Evolutionary conservation across 2,329 filamentous ascomycete genomes (phyloP).

Genomic region (Xylariaceae sp.): DNA sequence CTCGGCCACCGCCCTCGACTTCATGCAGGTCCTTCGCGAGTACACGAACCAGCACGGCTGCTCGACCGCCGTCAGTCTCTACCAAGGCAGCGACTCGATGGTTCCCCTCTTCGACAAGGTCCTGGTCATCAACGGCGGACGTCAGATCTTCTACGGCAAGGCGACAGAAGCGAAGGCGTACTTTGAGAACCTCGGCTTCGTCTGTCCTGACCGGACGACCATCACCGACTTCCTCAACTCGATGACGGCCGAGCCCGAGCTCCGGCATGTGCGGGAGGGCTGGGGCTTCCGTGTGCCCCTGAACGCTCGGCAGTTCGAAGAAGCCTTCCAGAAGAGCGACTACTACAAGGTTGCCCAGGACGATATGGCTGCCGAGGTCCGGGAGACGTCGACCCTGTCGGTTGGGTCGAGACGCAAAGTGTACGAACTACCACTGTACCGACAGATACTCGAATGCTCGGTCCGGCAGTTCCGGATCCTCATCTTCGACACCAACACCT

Average conservation of each 20-base stretch:
- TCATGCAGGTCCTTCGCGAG: conserved; percentile 51
- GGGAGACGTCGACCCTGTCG: background rate
- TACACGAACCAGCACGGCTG: conserved; percentile 47
- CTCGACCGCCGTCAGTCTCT: conserved; percentile 53
- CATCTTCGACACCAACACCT: conserved; percentile 11
- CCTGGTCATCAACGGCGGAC: conserved; percentile 58
- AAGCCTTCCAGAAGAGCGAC: conserved; percentile 22
- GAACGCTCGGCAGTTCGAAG: conserved; percentile 53
- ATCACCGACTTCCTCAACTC: conserved; percentile 54
- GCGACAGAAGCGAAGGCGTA: conserved; percentile 47
- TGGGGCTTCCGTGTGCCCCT: conserved; percentile 39
- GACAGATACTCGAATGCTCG: conserved; percentile 36
- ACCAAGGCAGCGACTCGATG: conserved; percentile 55
- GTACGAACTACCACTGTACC: conserved; percentile 22
- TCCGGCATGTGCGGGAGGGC: conserved; percentile 37
- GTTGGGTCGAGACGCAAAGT: background rate
- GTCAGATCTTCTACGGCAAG: conserved; percentile 57
- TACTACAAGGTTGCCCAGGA: conserved; percentile 9
- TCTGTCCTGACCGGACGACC: conserved; percentile 51
- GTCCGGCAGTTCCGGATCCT: conserved; percentile 36
- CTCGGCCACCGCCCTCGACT: conserved; percentile 52
- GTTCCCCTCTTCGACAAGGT: conserved; percentile 59
- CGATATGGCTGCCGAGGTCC: background rate
- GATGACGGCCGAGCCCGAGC: conserved; percentile 43
- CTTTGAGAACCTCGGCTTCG: conserved; percentile 56